phyloP scores from a whole-genome alignment of 306 rosid species.

The Vigna hirtella region DNA sequence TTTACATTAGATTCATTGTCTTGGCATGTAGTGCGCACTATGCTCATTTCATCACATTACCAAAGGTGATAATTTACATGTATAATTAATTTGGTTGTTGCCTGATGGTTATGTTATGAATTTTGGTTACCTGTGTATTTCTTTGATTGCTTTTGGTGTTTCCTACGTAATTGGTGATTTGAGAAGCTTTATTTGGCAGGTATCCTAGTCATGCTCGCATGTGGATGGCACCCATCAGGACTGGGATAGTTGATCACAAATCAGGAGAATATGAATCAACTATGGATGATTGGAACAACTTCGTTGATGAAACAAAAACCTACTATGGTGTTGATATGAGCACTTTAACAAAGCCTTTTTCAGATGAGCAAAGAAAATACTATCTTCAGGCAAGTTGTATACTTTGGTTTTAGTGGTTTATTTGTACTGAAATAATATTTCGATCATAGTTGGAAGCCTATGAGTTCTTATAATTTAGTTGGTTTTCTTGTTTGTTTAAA shows the following conservation, averaged over 20 bases:
- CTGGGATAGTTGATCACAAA: constrained; percentile 77
- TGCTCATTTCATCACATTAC: background rate
- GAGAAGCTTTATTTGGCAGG: constrained; percentile 58
- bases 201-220: constrained; percentile 98
- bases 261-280: constrained; percentile 66
- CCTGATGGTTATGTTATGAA: constrained; percentile 17
- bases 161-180: constrained; percentile 39
- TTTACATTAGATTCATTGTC: background rate
- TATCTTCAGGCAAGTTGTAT: constrained; percentile 79
- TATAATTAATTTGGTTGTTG: constrained; percentile 16
- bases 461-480: constrained; percentile 12
- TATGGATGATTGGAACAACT: constrained; percentile 86
- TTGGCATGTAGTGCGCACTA: background rate
- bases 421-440: background rate
- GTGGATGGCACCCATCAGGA: constrained; percentile 96
- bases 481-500: constrained; percentile 9
- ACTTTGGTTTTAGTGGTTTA: background rate
- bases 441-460: background rate
- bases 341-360: constrained; percentile 74
- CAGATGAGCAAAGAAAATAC: constrained; percentile 94
- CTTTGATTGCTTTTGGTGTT: constrained; percentile 34
- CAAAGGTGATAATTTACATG: background rate
- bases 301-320: constrained; percentile 70
- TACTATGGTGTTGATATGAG: constrained; percentile 95
- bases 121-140: constrained; percentile 12